phyloP scores from a whole-genome alignment of 768 basidiomycete genomes.

The Trametes villosa region DNA sequence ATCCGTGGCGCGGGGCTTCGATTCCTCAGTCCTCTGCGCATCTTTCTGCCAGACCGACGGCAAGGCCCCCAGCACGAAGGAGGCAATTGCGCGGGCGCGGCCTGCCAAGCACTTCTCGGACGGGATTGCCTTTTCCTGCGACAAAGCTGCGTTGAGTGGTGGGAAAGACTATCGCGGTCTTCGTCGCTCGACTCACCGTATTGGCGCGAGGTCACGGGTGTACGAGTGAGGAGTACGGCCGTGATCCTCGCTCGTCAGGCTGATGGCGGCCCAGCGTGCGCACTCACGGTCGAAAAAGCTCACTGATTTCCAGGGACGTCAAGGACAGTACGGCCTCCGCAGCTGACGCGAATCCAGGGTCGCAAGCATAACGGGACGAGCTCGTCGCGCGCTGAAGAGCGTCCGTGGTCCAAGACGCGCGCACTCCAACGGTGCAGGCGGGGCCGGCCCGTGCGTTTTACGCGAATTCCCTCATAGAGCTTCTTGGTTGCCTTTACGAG shows the following conservation, averaged over 20 bases:
- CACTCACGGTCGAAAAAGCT: too few species aligned
- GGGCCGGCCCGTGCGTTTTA: not conserved
- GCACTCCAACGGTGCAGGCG: not conserved
- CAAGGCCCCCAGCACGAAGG: too few species aligned
- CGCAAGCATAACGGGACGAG: not conserved
- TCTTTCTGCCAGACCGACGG: not conserved
- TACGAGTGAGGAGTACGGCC: too few species aligned
- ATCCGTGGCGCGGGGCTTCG: not conserved
- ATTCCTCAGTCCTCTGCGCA: not conserved
- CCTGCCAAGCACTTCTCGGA: not conserved
- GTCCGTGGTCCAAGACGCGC: not conserved
- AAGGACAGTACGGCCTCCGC: too few species aligned
- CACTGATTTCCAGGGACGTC: too few species aligned
- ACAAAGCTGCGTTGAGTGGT: not conserved
- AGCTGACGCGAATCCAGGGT: not conserved
- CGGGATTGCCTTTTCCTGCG: not conserved
- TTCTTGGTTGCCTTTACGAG: slow-evolving; percentile 17
- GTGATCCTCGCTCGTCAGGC: too few species aligned
- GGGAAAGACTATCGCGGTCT: too few species aligned
- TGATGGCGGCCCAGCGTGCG: too few species aligned
- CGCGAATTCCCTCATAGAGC: slow-evolving; percentile 10
- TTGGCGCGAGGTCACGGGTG: too few species aligned
- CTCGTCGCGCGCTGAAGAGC: not conserved
- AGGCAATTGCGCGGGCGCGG: not conserved
- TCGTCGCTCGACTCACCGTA: too few species aligned